Evolutionary conservation across 2,329 filamentous ascomycete species (phyloP), one percentile per base, ranked within the genome.

Genomic region (Podosphaera fusca): DNA sequence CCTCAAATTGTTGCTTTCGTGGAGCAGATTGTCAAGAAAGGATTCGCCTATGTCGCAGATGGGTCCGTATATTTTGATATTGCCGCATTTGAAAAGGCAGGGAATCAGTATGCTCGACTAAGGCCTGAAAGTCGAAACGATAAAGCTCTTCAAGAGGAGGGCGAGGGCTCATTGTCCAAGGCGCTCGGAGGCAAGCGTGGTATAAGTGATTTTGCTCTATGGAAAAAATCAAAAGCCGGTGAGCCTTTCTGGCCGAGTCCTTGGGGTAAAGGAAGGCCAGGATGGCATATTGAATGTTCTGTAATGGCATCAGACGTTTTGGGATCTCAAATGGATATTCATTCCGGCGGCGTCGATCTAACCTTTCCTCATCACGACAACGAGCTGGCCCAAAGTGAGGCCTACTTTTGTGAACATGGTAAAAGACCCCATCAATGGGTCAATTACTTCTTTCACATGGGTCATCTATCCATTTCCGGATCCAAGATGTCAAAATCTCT

Each of bases 231-330:
- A 1, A 95, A 94, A 71, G 80, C 86, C 12, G 90, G 90, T 49
- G 90, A 96, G 73, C 90, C 90, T 0, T 85, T 80, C 62, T 96
- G 90, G 90, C 75, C 81, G 4, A 92, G 85, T 63, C 81, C 81
- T 2, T 96, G 90, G 89, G 88, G 90, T 3, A 75, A 81, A 57
- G 89, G 89, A 3, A 76, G 90, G 50, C 90, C 90, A 0, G 90
- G 90, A 21, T 96, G 90, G 90, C 90, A 95, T 67, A 95, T 95
- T 65, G 89, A 95, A 72, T 95, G 90, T 79, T 89, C 84, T 1
- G 88, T 88, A 14, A 95, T 96, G 90, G 88, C 89, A 0, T 90
- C 85, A 1, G 86, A 89, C 61, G 78, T 88, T n/a, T 73, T 96
- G 1, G 89, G 89, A 4, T 75, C 81, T 34, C 77, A 82, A 60